Base-by-base conservation (phyloP, 352 stramenopile species). In the Phytophthora niederhauseri region DNA sequence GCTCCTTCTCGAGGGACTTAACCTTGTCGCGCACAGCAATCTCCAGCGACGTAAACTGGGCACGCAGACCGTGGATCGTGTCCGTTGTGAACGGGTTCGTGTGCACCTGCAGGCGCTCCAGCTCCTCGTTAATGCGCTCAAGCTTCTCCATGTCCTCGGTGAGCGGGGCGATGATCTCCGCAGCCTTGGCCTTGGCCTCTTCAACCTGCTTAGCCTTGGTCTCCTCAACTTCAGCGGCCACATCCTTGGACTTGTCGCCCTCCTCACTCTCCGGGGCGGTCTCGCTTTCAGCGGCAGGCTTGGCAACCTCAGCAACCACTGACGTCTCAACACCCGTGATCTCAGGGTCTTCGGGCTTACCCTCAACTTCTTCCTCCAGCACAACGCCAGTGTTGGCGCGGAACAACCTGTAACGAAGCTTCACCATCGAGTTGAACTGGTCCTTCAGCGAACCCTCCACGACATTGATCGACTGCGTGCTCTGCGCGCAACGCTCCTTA, bases 71-170 rank as follows among this genome's bases (percentile, higher is more conserved):
- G 61, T 96, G 92, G 63, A 98, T 96, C 20, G 91, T 98, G 57
- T 98, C 88, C 11, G 87, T 95, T 36, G 91, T 97, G 69, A 94
- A 95, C 15, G 86, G 82, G 82, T 98, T 98, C 38, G 89, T 80
- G 66, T 96, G 93, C 56, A 98, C 89, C 59, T 87, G 76, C n/a
- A 96, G 76, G 2, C 71, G 69, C 67, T 96, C 88, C 51, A 96
- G 70, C 63, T 91, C 76, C 9, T 97, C 87, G 61, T 90, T 93
- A 46, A 97, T 85, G 54, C 84, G 75, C 64, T 98, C 89, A 3
- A 97, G 71, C 61, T 84, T 79, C 24, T 95, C 86, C 83, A 98
- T 95, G 52, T 95, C 78, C 8, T 87, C 78, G 2, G 77, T 87
- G 24, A 96, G 63, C 9, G 87, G 78, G 3, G 50, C 64, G 4